phyloP scores from a whole-genome alignment of 2,329 filamentous ascomycete genomes.

The Penicillium expansum region DNA sequence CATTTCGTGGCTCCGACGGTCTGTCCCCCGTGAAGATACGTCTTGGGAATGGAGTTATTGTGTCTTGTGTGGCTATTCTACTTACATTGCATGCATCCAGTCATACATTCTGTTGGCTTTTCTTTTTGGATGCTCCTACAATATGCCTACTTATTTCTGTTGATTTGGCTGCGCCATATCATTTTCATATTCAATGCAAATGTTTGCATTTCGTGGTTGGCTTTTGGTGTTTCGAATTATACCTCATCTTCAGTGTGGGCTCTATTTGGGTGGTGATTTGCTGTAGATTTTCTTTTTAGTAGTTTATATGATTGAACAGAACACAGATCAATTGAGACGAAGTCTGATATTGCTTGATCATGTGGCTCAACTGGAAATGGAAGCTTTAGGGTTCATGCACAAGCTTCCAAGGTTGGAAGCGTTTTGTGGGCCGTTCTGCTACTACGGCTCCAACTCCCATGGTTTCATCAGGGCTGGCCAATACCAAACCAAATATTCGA shows the following conservation, averaged over 20 bases:
- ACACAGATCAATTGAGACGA: not conserved
- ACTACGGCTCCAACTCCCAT: not conserved
- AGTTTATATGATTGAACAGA: not conserved
- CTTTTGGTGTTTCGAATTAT: not conserved
- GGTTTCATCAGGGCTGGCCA: not conserved
- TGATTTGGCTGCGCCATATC: not conserved
- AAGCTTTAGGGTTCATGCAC: not conserved
- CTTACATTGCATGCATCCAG: conserved; percentile 1
- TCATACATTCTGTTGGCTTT: not conserved
- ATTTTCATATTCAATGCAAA: not conserved
- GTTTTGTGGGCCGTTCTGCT: not conserved
- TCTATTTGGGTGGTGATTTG: not conserved
- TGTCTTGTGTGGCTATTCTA: not conserved
- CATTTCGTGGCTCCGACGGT: not conserved
- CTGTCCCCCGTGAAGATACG: not conserved
- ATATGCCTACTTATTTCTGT: not conserved
- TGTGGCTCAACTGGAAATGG: not conserved
- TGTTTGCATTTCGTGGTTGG: not conserved
- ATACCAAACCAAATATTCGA: not conserved
- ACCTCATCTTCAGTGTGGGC: not conserved
- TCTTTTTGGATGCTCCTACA: not conserved
- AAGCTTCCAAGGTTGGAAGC: not conserved
- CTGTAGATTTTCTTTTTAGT: not conserved
- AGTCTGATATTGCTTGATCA: not conserved
- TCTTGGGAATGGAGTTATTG: conserved; percentile 1